Percentiles rank a stretch among this genome's conserved stretches.
Conservation (phyloP, 208 protist genomes). For the Leishmania guyanensis region DNA sequence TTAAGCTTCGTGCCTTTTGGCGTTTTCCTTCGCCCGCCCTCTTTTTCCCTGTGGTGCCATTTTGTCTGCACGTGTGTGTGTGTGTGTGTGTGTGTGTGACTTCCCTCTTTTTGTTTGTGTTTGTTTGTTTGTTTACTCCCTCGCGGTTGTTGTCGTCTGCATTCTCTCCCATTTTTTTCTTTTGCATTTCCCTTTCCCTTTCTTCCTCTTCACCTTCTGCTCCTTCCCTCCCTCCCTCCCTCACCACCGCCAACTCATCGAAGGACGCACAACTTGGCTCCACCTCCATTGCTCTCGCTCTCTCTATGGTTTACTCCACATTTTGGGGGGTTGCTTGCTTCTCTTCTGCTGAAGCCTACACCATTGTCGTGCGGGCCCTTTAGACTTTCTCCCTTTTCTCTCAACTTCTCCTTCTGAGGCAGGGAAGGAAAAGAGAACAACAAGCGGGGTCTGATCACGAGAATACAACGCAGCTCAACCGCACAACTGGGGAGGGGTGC, state of each 20-base stretch:
- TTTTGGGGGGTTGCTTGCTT: background rate
- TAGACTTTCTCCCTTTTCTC: background rate
- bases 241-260: background rate
- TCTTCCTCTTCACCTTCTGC: background rate
- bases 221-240: background rate
- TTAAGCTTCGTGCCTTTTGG: background rate
- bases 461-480: background rate
- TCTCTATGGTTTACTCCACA: constrained; percentile 2
- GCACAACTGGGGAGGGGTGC: background rate
- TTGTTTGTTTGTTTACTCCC: background rate
- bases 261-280: background rate
- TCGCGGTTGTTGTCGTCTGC: background rate
- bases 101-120: background rate
- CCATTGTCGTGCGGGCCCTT: background rate
- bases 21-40: background rate
- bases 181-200: constrained; percentile 6
- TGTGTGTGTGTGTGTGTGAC: background rate
- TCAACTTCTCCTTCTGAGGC: background rate
- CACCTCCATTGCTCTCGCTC: constrained; percentile 8
- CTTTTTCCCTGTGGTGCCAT: background rate
- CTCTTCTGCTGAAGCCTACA: background rate
- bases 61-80: constrained; percentile 13
- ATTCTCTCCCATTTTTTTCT: constrained; percentile 16
- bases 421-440: too few relatives aligned
- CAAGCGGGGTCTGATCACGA: background rate